A percentile compares a stretch with the other conserved stretches of the same genome.
These are phyloP conservation scores for Crithidia sp. DNA, from an alignment of 208 protist genomes.

Conservation along the genomic window DNA sequence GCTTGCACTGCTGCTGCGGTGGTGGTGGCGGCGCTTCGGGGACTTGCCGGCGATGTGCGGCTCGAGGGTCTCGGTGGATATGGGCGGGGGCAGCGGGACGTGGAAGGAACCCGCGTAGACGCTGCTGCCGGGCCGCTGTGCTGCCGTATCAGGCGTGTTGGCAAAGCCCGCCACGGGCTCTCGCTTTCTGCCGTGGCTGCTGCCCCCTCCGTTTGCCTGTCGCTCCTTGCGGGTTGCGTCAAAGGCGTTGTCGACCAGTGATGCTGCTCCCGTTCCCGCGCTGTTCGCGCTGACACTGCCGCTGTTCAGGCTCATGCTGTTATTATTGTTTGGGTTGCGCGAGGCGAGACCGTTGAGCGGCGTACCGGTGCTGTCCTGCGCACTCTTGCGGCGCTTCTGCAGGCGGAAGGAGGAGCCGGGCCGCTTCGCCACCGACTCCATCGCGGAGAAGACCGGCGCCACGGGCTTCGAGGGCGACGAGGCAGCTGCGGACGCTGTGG, in stretches of 20 bases:
- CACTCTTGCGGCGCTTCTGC: conserved; percentile 8
- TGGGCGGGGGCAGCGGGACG: conserved; percentile 9
- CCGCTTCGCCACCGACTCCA: conserved; percentile 21
- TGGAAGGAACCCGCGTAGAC: not conserved
- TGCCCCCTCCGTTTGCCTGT: not conserved
- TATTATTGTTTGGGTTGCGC: not conserved
- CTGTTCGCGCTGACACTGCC: not conserved
- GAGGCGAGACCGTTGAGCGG: not conserved
- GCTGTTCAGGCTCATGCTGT: conserved; percentile 3
- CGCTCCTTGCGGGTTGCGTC: conserved; percentile 1
- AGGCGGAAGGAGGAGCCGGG: conserved; percentile 7
- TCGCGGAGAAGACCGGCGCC: conserved; percentile 23
- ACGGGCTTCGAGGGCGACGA: not conserved
- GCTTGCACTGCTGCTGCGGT: conserved; percentile 6
- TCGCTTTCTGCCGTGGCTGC: conserved; percentile 1
- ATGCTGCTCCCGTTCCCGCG: not conserved
- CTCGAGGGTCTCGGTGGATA: not conserved
- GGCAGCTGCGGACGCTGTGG: not conserved
- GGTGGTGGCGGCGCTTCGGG: not conserved
- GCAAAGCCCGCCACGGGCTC: conserved; percentile 10
- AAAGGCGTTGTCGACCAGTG: not conserved
- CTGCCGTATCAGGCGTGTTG: not conserved
- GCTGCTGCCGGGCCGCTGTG: not conserved
- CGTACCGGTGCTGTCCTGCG: not conserved
- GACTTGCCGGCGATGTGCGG: not conserved